A percentile compares a stretch with the other conserved stretches of the same genome.
Evolutionary conservation across 1,139 yeast species (phyloP).

Genomic region (Pichiaceae sp.): DNA sequence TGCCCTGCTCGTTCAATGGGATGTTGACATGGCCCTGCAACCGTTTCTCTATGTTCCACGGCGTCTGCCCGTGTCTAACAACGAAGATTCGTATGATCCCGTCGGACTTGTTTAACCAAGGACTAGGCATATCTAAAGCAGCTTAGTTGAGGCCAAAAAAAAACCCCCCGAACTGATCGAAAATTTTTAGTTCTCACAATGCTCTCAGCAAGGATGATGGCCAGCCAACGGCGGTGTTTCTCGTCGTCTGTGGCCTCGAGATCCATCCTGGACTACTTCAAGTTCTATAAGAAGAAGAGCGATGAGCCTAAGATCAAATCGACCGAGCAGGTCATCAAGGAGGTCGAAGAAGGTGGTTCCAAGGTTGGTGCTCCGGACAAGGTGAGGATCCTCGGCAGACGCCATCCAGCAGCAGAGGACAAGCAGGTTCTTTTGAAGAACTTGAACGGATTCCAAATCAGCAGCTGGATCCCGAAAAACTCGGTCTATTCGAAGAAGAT

Average conservation of each 20-base stretch:
- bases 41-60: constrained; percentile 55
- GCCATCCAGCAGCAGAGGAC: constrained; percentile 18
- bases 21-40: constrained; percentile 70
- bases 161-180: constrained; percentile 1
- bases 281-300: constrained; percentile 20
- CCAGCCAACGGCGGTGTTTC: constrained; percentile 9
- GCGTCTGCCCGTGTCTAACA: constrained; percentile 78
- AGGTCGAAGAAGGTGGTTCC: constrained; percentile 14
- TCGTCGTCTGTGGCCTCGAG: constrained; percentile 6
- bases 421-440: constrained; percentile 14
- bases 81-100: constrained; percentile 45
- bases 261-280: constrained; percentile 24
- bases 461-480: constrained; percentile 26
- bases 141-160: neutral
- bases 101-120: constrained; percentile 9
- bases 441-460: constrained; percentile 26
- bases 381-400: constrained; percentile 22
- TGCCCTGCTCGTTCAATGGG: constrained; percentile 51
- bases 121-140: constrained; percentile 9
- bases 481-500: constrained; percentile 12
- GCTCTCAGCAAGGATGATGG: neutral
- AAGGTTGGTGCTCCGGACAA: constrained; percentile 10
- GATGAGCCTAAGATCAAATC: constrained; percentile 11
- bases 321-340: constrained; percentile 22
- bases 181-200: neutral